phyloP scores from a whole-genome alignment of 345 rosid genomes.

The Viola odorata region DNA sequence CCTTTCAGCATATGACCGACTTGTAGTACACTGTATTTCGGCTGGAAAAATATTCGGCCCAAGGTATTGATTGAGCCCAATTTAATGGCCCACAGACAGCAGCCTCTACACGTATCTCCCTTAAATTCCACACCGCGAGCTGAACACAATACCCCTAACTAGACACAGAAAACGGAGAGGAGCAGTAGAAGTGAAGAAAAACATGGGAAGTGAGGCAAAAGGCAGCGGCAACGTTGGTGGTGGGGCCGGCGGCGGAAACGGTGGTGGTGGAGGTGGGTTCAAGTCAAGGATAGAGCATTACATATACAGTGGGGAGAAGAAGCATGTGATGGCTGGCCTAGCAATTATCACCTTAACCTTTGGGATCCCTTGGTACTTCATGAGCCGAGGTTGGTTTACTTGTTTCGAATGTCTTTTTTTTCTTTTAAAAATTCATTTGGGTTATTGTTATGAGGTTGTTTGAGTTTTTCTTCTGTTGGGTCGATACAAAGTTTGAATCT shows the following conservation, averaged over 20 bases:
- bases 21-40: too few relatives aligned
- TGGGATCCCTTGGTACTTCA: conserved; percentile 79
- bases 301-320: conserved; percentile 84
- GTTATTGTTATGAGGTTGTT: not conserved
- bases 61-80: too few relatives aligned
- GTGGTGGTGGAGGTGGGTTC: conserved; percentile 44
- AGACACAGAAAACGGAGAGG: not conserved
- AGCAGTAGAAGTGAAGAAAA: not conserved
- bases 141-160: too few relatives aligned
- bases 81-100: too few relatives aligned
- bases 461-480: not conserved
- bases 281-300: conserved; percentile 50
- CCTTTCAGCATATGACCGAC: too few relatives aligned
- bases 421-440: not conserved
- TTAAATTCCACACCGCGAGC: too few relatives aligned
- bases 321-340: conserved; percentile 71
- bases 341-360: conserved; percentile 48
- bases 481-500: not conserved
- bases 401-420: not conserved
- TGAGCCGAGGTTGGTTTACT: conserved; percentile 62
- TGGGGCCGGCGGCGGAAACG: not conserved
- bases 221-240: conserved; percentile 15
- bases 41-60: too few relatives aligned
- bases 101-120: too few relatives aligned
- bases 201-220: conserved; percentile 43